Conservation (phyloP, 1,284 basidiomycete species). For the Psilocybe mexicana region DNA sequence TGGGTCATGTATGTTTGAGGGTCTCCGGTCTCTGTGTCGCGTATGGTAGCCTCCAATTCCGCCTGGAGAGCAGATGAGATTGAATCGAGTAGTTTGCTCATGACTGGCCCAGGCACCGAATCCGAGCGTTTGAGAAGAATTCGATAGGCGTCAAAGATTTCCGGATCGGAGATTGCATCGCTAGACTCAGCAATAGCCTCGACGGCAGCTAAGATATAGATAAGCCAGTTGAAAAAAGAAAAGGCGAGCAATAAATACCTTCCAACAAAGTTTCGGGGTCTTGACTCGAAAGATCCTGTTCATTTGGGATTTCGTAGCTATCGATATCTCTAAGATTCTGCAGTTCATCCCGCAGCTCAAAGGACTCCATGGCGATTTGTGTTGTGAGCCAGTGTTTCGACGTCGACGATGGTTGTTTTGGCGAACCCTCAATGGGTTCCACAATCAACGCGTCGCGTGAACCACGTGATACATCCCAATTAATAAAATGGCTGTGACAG, state of each 20-base stretch:
- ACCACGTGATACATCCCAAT: not conserved
- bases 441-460: slow-evolving; percentile 3
- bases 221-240: slow-evolving; percentile 7
- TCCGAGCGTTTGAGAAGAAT: slow-evolving; percentile 74
- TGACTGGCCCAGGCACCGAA: slow-evolving; percentile 55
- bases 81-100: slow-evolving; percentile 80
- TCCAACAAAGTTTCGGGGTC: slow-evolving; percentile 48
- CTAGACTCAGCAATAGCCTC: slow-evolving; percentile 73
- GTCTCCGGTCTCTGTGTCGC: slow-evolving; percentile 70
- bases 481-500: no score
- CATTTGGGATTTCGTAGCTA: slow-evolving; percentile 62
- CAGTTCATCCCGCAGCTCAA: slow-evolving; percentile 79
- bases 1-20: slow-evolving; percentile 70
- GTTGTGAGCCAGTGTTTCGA: not conserved
- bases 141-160: slow-evolving; percentile 79
- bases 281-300: slow-evolving; percentile 55
- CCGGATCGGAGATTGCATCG: slow-evolving; percentile 62
- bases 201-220: slow-evolving; percentile 59
- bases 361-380: slow-evolving; percentile 30
- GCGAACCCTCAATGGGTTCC: not conserved
- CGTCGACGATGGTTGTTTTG: not conserved
- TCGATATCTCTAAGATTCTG: slow-evolving; percentile 61
- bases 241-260: slow-evolving; percentile 36
- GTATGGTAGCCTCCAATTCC: slow-evolving; percentile 68
- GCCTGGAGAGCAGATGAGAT: slow-evolving; percentile 69